These are phyloP conservation scores for Oryza nivara DNA, from an alignment of 176 grass and related monocot species.

Conservation along the genomic window DNA sequence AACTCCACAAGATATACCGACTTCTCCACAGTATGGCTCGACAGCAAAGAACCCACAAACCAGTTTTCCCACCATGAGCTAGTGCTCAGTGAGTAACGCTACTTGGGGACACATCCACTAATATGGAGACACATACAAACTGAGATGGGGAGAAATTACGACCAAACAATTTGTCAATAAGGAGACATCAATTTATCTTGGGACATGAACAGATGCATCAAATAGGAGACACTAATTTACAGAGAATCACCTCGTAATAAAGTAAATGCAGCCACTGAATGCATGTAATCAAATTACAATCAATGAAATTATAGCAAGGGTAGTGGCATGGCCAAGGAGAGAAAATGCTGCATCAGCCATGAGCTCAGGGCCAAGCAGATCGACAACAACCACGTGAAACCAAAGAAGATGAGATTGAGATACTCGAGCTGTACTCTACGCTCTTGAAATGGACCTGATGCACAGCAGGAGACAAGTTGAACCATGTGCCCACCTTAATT, in stretches of 20 bases:
- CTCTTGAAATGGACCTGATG: not conserved
- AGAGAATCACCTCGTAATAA: no score
- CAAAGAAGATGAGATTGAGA: not conserved
- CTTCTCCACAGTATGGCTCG: no score
- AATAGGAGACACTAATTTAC: no score
- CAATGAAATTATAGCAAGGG: not conserved
- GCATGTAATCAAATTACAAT: not conserved
- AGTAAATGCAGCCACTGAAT: not conserved
- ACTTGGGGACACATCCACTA: not conserved
- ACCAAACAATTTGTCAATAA: not conserved
- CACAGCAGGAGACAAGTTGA: not conserved
- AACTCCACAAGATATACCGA: not conserved
- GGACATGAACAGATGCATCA: not conserved
- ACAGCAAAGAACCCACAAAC: no score
- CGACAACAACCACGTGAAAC: not conserved
- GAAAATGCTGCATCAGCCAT: no score
- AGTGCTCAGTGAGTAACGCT: not conserved
- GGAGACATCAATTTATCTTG: not conserved
- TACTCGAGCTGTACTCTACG: not conserved
- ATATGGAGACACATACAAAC: not conserved
- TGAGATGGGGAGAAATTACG: not conserved
- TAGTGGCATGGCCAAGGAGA: not conserved
- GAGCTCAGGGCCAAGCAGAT: not conserved
- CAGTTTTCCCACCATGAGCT: not conserved
- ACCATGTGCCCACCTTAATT: no score